Conservation (phyloP, 805 yeast species). For the Candida pseudoglaebosa region DNA sequence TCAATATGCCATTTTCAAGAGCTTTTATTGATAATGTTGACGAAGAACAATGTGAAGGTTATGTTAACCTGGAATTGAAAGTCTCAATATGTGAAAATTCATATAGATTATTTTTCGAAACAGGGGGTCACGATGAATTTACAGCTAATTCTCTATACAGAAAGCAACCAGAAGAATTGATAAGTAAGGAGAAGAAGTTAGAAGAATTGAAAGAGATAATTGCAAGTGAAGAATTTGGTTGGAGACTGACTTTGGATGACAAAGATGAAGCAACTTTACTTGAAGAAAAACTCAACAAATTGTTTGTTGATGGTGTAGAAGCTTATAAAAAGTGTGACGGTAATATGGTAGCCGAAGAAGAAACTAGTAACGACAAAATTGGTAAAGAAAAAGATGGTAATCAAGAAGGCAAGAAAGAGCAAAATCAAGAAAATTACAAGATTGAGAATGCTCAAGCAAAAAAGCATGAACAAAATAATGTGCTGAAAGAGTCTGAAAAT, state of each 20-base stretch:
- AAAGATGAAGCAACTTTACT: constrained; percentile 30
- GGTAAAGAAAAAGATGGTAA: constrained; percentile 8
- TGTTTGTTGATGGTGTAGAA: constrained; percentile 40
- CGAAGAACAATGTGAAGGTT: constrained; percentile 58
- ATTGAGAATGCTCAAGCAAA: constrained; percentile 9
- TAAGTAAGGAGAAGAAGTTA: constrained; percentile 26
- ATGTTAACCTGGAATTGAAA: constrained; percentile 63
- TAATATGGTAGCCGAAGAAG: constrained; percentile 9
- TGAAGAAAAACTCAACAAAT: constrained; percentile 27
- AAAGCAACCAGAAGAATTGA: constrained; percentile 25
- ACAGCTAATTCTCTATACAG: constrained; percentile 54
- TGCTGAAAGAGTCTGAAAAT: constrained; percentile 15
- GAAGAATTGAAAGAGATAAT: constrained; percentile 35
- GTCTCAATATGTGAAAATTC: constrained; percentile 77
- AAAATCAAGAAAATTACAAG: too few relatives aligned
- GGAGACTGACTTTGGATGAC: constrained; percentile 45
- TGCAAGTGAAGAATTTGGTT: constrained; percentile 50
- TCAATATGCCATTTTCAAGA: constrained; percentile 76
- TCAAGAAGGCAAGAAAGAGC: neutral
- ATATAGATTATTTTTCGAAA: constrained; percentile 77
- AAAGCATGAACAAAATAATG: constrained; percentile 12
- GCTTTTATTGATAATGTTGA: constrained; percentile 51
- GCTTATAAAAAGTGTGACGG: constrained; percentile 16
- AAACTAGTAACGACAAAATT: constrained; percentile 6
- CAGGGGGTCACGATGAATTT: constrained; percentile 74